Evolutionary conservation across 2,329 filamentous ascomycete genomes (phyloP).

Genomic region (Alternaria longipes): DNA sequence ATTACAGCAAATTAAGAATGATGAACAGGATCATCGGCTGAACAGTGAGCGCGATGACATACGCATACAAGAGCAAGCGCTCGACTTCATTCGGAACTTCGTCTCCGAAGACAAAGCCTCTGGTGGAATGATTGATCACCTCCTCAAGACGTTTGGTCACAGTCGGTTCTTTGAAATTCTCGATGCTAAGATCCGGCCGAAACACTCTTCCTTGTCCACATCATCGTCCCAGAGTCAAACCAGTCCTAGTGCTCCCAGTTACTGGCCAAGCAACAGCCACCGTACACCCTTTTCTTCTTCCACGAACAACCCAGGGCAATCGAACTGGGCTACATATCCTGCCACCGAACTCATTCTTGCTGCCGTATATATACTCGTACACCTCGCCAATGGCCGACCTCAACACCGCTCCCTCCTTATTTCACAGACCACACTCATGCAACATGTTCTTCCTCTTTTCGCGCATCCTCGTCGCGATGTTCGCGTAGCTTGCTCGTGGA

Average conservation of each 20-base stretch:
- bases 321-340: conserved; percentile 47
- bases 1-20: conserved; percentile 63
- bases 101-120: conserved; percentile 70
- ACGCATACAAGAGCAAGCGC: conserved; percentile 87
- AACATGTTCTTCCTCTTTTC: conserved; percentile 76
- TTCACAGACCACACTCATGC: conserved; percentile 78
- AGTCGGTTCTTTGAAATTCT: conserved; percentile 83
- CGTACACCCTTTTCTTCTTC: conserved; percentile 61
- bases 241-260: conserved; percentile 30
- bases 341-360: conserved; percentile 74
- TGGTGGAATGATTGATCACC: conserved; percentile 80
- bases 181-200: conserved; percentile 75
- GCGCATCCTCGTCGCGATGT: conserved; percentile 77
- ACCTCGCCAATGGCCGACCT: conserved; percentile 84
- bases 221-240: conserved; percentile 17
- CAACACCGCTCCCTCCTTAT: conserved; percentile 74
- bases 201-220: conserved; percentile 22
- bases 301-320: conserved; percentile 51
- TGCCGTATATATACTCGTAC: conserved; percentile 83
- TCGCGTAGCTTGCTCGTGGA: conserved; percentile 80
- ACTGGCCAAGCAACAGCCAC: conserved; percentile 68
- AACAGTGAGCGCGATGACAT: conserved; percentile 80
- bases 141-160: conserved; percentile 79
- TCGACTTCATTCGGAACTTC: conserved; percentile 90
- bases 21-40: conserved; percentile 72